Conservation (phyloP, 75 land plant species). For the Adiantum capillusveneris region DNA sequence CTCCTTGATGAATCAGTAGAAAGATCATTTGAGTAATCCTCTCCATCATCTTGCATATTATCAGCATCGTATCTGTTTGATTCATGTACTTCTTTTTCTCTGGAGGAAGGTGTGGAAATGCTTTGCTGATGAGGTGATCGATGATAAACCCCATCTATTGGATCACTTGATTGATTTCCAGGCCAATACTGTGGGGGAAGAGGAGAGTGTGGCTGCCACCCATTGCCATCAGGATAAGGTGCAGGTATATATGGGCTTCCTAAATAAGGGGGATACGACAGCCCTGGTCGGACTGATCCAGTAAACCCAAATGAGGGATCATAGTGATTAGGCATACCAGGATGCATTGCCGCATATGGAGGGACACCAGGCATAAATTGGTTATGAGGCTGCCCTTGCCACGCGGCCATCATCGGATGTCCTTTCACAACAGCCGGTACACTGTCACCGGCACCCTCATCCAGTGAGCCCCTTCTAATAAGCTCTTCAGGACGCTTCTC, state of each 20-base stretch:
- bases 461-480: not conserved
- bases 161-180: not conserved
- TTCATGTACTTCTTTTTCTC: no score
- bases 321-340: slow-evolving; percentile 1
- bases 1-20: slow-evolving; percentile 8
- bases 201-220: not conserved
- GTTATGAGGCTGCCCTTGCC: slow-evolving; percentile 9
- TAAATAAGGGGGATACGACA: not conserved
- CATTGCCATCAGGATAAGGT: not conserved
- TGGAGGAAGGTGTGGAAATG: no score
- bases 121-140: no score
- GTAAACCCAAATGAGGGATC: not conserved
- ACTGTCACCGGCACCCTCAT: not conserved
- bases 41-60: not conserved
- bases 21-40: not conserved
- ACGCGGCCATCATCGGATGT: slow-evolving; percentile 12
- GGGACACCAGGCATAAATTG: slow-evolving; percentile 1
- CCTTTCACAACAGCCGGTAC: not conserved
- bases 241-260: not conserved
- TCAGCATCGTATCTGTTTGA: not conserved
- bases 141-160: no score
- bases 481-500: slow-evolving; percentile 6
- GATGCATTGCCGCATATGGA: not conserved
- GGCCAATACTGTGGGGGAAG: slow-evolving; percentile 1
- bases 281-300: not conserved